These are phyloP conservation scores for Tremella yokohamensis DNA, from an alignment of 768 basidiomycete genomes.

Conservation along the genomic window DNA sequence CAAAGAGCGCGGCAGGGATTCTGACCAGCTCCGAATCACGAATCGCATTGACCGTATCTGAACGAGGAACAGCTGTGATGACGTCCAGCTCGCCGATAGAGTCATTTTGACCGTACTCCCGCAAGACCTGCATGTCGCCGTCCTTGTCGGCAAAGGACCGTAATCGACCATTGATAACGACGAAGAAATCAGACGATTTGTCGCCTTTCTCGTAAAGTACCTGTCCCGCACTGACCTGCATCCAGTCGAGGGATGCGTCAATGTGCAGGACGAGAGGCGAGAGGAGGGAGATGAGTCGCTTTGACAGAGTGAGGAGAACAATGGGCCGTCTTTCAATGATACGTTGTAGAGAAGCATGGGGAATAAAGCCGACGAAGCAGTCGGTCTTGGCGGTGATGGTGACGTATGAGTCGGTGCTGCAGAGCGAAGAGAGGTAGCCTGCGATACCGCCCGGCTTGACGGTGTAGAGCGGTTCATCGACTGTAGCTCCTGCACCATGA, in stretches of 20 bases:
- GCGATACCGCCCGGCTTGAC: constrained; percentile 97
- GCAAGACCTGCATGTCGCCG: constrained; percentile 73
- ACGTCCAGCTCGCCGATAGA: constrained; percentile 97
- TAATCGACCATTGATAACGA: constrained; percentile 78
- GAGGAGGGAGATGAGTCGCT: constrained; percentile 88
- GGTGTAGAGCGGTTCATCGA: constrained; percentile 73
- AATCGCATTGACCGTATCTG: constrained; percentile 92
- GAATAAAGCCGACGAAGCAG: constrained; percentile 93
- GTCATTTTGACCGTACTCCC: constrained; percentile 95
- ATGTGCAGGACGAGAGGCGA: constrained; percentile 96
- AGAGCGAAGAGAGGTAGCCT: constrained; percentile 88
- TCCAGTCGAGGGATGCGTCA: constrained; percentile 95
- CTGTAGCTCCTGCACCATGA: neutral
- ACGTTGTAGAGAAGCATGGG: constrained; percentile 79
- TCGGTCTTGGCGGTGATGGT: constrained; percentile 97
- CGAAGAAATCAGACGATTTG: constrained; percentile 90
- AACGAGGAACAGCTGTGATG: constrained; percentile 80
- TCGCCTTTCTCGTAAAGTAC: constrained; percentile 87
- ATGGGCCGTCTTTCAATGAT: constrained; percentile 92
- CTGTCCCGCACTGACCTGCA: constrained; percentile 93
- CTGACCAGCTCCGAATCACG: constrained; percentile 94
- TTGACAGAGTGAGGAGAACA: constrained; percentile 88
- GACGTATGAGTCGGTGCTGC: constrained; percentile 88
- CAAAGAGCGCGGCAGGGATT: constrained; percentile 96
- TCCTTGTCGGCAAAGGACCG: constrained; percentile 81